A percentile compares a stretch with the other conserved stretches of the same genome.
Evolutionary conservation across 805 yeast genomes (phyloP).

Genomic region (Ogataea paraovalis): DNA sequence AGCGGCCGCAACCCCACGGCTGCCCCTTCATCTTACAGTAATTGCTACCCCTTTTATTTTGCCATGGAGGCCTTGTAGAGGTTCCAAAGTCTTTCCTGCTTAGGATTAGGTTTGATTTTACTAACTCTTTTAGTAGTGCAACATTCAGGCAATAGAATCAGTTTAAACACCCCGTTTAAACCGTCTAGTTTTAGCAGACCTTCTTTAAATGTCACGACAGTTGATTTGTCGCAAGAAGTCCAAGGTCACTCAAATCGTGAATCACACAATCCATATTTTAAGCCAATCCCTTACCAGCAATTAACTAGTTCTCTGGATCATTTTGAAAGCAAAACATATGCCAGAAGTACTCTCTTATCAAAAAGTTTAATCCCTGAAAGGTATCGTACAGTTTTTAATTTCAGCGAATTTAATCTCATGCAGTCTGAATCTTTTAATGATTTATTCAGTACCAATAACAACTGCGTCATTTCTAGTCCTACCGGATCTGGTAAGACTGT

Average conservation of each 20-base stretch:
- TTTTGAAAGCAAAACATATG: background rate
- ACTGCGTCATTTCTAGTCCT: constrained; percentile 50
- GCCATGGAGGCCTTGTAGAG: too few relatives aligned
- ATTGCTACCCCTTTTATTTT: too few relatives aligned
- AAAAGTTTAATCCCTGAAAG: constrained; percentile 33
- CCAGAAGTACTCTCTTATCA: background rate
- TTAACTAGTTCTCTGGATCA: background rate
- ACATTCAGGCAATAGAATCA: too few relatives aligned
- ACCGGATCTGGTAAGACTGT: constrained; percentile 61
- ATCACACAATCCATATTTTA: background rate
- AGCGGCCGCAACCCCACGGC: too few relatives aligned
- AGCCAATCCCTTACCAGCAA: background rate
- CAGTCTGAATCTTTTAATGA: constrained; percentile 41
- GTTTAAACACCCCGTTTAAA: too few relatives aligned
- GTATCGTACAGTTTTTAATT: constrained; percentile 33
- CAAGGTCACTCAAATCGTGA: background rate
- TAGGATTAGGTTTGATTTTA: too few relatives aligned
- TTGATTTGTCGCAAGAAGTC: background rate
- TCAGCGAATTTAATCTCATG: constrained; percentile 43
- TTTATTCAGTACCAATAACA: constrained; percentile 34
- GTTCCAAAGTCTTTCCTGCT: too few relatives aligned
- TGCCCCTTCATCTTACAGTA: too few relatives aligned
- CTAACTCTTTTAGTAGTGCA: too few relatives aligned
- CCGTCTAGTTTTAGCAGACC: too few relatives aligned
- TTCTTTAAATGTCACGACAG: background rate